phyloP scores from a whole-genome alignment of 192 early-diverging fungal genomes.

The Coemansia sp. region DNA sequence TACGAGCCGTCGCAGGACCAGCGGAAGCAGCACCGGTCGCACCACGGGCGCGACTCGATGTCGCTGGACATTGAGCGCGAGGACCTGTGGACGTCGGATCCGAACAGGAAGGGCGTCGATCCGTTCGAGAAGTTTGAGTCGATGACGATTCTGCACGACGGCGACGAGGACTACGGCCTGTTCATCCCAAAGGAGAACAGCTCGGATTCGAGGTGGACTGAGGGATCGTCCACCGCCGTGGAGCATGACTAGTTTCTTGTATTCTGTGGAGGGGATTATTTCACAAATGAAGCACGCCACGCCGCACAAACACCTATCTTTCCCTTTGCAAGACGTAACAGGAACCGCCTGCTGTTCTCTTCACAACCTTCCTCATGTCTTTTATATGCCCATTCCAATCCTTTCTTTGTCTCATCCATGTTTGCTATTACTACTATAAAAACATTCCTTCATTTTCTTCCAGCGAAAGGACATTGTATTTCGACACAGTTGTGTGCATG shows the following conservation, averaged over 20 bases:
- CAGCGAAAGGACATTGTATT: too few species aligned
- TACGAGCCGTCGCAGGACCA: constrained; percentile 55
- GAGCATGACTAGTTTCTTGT: constrained; percentile 36
- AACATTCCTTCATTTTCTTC: too few species aligned
- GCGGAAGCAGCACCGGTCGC: constrained; percentile 8
- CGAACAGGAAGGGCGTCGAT: constrained; percentile 45
- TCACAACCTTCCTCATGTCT: neutral
- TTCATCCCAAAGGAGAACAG: constrained; percentile 54
- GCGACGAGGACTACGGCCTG: constrained; percentile 55
- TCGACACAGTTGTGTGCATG: too few species aligned
- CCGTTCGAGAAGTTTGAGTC: constrained; percentile 58
- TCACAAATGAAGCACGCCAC: too few species aligned
- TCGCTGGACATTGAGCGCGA: constrained; percentile 57
- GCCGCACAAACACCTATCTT: too few species aligned
- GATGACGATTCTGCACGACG: constrained; percentile 58
- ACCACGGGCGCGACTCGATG: constrained; percentile 33
- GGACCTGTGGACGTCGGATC: constrained; percentile 48
- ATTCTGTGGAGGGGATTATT: neutral
- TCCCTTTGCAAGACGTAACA: too few species aligned
- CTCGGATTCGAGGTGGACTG: constrained; percentile 53
- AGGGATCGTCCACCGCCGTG: constrained; percentile 50
- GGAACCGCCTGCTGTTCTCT: too few species aligned
- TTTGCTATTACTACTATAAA: too few species aligned
- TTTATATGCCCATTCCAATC: neutral
- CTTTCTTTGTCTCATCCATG: neutral